Base-by-base conservation (phyloP, 345 rosid genomes). In the Mangifera indica region DNA sequence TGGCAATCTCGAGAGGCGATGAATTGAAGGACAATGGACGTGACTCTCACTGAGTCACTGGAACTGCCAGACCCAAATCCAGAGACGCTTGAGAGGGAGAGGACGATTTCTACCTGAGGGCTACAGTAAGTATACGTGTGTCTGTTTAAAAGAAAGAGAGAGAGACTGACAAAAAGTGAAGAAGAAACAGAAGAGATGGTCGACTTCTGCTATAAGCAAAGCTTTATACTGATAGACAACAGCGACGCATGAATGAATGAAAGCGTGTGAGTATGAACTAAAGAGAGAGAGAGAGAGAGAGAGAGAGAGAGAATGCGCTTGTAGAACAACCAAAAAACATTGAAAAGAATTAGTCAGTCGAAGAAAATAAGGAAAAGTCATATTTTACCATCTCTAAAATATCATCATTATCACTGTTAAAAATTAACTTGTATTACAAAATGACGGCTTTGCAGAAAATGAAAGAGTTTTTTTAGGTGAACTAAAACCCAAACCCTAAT, bases 1-100 rank as follows among this genome's bases (percentile, higher is more conserved):
- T 77, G 80, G 70, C 52, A 75, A 77, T 79, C 79, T 82, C 83
- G 83, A 80, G 81, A 72, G 86, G 81, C 67, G 80, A 81, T 65
- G 82, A 81, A 83, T 74, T 76, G 79, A 71, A 80, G 77, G 79
- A 60, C 79, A 72, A 58, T 49, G 56, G 76, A 72, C 71, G 32
- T 62, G 73, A 66, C 74, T 80, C 46, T n/a, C 70, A 48, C 76
- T 74, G 57, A 45, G 72, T n/a, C 70, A 48, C 76, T 74, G 57
- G 51, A 75, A 67, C 67, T 72, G 65, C 67, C 78, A 72, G 60
- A 73, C 71, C 79, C 77, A 76, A 73, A 81, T 69, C 78, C 78
- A 75, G 77, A 81, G 73, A 72, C 71, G 52, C 56, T 60, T 24
- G 57, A 62, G 72, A 61, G 68, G 65, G 49, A 71, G 25, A 25